phyloP scores from a whole-genome alignment of 2,329 filamentous ascomycete species.

The Trichoderma polysporum region DNA sequence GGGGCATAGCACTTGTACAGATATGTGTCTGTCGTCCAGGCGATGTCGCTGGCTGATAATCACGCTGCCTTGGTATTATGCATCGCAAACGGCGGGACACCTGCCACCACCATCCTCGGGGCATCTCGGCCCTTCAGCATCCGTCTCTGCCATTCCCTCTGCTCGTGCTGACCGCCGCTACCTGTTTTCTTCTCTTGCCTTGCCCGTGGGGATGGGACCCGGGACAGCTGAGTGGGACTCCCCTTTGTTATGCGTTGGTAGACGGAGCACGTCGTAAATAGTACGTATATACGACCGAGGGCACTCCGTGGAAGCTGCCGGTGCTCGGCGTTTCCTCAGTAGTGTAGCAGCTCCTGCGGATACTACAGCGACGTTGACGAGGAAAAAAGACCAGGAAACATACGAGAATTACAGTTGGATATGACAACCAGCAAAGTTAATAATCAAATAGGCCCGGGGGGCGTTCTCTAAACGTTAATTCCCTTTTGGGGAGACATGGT shows the following conservation, averaged over 20 bases:
- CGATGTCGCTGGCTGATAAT: not conserved
- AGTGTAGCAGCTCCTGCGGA: slow-evolving; percentile 1
- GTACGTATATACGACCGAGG: slow-evolving; percentile 19
- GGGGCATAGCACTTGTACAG: no score
- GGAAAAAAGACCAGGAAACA: not conserved
- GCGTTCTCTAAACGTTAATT: not conserved
- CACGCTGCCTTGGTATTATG: not conserved
- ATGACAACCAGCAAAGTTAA: not conserved
- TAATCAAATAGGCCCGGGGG: not conserved
- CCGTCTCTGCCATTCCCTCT: not conserved
- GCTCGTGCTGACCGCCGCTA: not conserved
- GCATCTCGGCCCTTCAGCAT: slow-evolving; percentile 15
- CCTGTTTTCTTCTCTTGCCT: not conserved
- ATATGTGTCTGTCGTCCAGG: not conserved
- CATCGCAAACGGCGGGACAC: not conserved
- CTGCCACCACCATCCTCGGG: not conserved
- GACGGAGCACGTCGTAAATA: slow-evolving; percentile 7
- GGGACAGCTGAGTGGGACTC: slow-evolving; percentile 3
- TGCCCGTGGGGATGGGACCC: slow-evolving; percentile 5
- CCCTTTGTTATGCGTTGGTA: slow-evolving; percentile 16
- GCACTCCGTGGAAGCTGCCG: slow-evolving; percentile 13
- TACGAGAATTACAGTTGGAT: not conserved
- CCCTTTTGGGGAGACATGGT: not conserved
- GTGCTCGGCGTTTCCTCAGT: not conserved
- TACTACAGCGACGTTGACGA: not conserved